phyloP scores from a whole-genome alignment of 129 eudicot species.

The Flaveria bidentis region DNA sequence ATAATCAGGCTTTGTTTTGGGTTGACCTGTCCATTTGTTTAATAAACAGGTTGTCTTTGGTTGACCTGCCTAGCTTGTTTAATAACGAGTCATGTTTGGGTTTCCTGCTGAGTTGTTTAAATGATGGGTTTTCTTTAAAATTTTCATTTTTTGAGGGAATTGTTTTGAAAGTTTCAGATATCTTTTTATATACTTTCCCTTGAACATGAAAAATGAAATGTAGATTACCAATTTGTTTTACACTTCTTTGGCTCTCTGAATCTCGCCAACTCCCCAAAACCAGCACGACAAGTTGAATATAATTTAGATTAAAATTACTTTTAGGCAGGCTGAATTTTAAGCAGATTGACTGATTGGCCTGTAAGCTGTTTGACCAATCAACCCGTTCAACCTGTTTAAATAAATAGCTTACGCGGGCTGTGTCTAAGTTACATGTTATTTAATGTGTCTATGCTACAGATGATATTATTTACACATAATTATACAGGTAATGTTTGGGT shows the following conservation, averaged over 20 bases:
- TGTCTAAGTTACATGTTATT: neutral
- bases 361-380: neutral
- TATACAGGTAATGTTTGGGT: too few species aligned
- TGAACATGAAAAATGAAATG: neutral
- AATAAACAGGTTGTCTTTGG: too few species aligned
- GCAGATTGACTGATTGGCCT: neutral
- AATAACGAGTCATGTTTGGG: too few species aligned
- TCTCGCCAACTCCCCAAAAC: neutral
- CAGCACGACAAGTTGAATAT: neutral
- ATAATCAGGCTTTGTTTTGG: too few species aligned
- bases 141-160: neutral
- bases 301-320: neutral
- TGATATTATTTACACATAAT: too few species aligned
- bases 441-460: too few species aligned
- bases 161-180: too few species aligned
- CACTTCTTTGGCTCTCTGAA: neutral
- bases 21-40: too few species aligned
- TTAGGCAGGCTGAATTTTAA: neutral
- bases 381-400: neutral
- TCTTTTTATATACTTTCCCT: neutral
- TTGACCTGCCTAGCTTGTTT: too few species aligned
- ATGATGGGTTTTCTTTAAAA: too few species aligned
- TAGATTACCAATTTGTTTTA: neutral
- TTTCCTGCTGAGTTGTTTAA: too few species aligned
- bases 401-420: neutral